Base-by-base conservation (phyloP, 805 yeast genomes). In the Cephaloascus albidus region DNA sequence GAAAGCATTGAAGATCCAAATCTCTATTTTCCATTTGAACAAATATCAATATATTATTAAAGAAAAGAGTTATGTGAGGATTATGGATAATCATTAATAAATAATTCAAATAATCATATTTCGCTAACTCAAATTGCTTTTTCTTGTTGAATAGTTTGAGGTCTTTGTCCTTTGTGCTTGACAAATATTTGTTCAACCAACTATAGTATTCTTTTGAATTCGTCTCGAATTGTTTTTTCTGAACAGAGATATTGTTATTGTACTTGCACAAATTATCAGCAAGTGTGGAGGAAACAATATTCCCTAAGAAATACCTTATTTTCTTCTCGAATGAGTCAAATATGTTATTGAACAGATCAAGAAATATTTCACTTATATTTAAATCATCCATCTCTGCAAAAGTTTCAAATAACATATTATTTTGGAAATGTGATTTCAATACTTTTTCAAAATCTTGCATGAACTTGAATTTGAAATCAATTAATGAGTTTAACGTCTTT, bases 61-160 rank as follows among this genome's bases (percentile, higher is more conserved):
- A 18, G 8, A 34, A 34, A 12, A 16, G 14, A 12, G 14, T 18
- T 14, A 16, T 34, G 23, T 18, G 17, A 6, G 20, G 26, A 26
- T 36, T 26, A 17, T 14, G 14, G 17, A 43, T 45, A 33, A 47
- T 48, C 19, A 45, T 51, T 37, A 48, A 63, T 37, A 73, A 49
- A 33, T 59, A 62, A 44, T 65, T 67, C 48, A 65, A 56, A 50
- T 73, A 73, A 38, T 70, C 74, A 39, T 68, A 61, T 41, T 73
- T 65, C 10, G 63, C 56, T 1, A 68, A 47, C 42, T 72, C 76
- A 47, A 66, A 72, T 1, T 45, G 44, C 38, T 66, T 58, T 20
- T 66, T 48, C 43, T 64, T 63, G 18, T 43, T 39, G 16, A 68
- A 45, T 18, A 61, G 48, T 43, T 61, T 62, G 60, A 60, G 60